Evolutionary conservation across 2,329 filamentous ascomycete genomes (phyloP).

Genomic region (Knoxdaviesia capensis): DNA sequence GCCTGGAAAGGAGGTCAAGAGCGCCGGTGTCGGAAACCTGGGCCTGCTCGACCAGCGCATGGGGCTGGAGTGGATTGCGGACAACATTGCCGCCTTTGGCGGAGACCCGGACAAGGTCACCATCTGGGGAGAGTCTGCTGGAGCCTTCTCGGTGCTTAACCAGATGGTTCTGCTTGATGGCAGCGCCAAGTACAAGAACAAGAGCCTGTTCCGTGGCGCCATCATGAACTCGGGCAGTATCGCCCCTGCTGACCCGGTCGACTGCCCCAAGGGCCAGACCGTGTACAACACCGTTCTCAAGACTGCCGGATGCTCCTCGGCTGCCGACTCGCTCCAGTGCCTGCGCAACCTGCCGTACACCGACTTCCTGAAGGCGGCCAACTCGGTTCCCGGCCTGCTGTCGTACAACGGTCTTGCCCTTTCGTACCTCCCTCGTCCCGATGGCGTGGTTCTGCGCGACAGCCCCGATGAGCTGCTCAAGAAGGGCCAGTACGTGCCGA

Average conservation of each 20-base stretch:
- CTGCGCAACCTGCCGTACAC: constrained; percentile 30
- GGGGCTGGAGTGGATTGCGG: constrained; percentile 40
- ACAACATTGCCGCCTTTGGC: constrained; percentile 45
- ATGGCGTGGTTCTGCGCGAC: constrained; percentile 29
- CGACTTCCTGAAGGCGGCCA: constrained; percentile 31
- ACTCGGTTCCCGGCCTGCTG: constrained; percentile 34
- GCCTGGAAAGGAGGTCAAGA: constrained; percentile 31
- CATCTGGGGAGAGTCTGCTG: constrained; percentile 42
- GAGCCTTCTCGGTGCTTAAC: constrained; percentile 38
- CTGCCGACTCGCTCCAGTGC: constrained; percentile 28
- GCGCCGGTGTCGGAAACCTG: constrained; percentile 34
- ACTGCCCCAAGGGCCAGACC: constrained; percentile 32
- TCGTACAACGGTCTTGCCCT: constrained; percentile 36
- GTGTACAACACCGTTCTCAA: constrained; percentile 30
- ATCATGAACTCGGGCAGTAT: constrained; percentile 43
- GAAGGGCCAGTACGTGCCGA: constrained; percentile 28
- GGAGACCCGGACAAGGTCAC: constrained; percentile 45
- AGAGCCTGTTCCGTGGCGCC: constrained; percentile 39
- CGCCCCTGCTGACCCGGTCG: constrained; percentile 28
- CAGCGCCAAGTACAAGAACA: constrained; percentile 40
- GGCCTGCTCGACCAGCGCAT: constrained; percentile 40
- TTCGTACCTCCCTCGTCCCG: constrained; percentile 40
- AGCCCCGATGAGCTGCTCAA: constrained; percentile 28
- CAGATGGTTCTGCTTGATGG: constrained; percentile 43
- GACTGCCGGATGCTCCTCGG: constrained; percentile 30